phyloP scores from a whole-genome alignment of 179 eudicot genomes.

The Corrigiola litoralis region DNA sequence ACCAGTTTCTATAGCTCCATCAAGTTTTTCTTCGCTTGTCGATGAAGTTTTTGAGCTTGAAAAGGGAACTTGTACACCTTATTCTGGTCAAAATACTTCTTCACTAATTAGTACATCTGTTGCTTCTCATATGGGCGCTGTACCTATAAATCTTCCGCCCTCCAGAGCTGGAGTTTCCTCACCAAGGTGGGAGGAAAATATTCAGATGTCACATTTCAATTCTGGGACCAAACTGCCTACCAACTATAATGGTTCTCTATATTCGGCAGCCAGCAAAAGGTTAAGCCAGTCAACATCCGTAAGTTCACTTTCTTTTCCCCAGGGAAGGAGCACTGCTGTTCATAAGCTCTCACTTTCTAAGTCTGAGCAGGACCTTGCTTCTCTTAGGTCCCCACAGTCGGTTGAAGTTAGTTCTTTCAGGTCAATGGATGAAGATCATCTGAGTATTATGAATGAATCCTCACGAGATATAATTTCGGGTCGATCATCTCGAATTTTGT shows the following conservation, averaged over 20 bases:
- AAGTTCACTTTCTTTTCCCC: constrained; percentile 43
- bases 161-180: constrained; percentile 46
- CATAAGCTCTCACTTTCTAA: constrained; percentile 72
- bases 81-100: constrained; percentile 35
- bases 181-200: constrained; percentile 46
- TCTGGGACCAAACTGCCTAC: constrained; percentile 32
- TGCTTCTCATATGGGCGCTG: constrained; percentile 44
- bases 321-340: constrained; percentile 42
- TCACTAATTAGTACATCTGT: constrained; percentile 38
- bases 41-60: constrained; percentile 91
- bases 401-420: constrained; percentile 51
- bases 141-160: constrained; percentile 32
- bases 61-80: constrained; percentile 47
- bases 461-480: constrained; percentile 31
- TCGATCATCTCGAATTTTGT: constrained; percentile 39
- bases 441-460: constrained; percentile 29
- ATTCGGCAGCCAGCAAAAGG: constrained; percentile 49
- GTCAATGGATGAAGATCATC: constrained; percentile 61
- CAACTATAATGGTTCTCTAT: constrained; percentile 37
- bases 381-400: constrained; percentile 67
- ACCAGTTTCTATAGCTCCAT: constrained; percentile 35
- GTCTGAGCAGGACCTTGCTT: constrained; percentile 82
- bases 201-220: constrained; percentile 34
- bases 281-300: constrained; percentile 53
- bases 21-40: constrained; percentile 74